phyloP scores from a whole-genome alignment of 208 protist genomes.

The Novymonas esmeraldas region DNA sequence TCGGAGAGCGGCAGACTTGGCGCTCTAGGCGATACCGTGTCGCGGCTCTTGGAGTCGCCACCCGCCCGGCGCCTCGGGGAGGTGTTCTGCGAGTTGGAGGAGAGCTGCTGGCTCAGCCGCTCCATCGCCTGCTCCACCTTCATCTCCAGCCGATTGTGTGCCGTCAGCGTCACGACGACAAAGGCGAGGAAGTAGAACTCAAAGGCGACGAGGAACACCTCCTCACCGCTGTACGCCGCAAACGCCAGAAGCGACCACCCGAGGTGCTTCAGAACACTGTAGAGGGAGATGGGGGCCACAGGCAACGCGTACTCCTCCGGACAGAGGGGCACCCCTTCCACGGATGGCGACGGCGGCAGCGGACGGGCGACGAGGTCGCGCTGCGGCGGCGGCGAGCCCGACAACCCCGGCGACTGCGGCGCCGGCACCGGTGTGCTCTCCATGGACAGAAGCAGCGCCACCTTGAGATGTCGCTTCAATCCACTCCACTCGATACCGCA shows the following conservation, averaged over 20 bases:
- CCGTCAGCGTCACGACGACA: constrained; percentile 58
- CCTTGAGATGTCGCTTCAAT: constrained; percentile 88
- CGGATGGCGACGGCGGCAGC: constrained; percentile 22
- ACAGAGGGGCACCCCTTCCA: constrained; percentile 27
- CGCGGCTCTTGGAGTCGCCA: too few relatives aligned
- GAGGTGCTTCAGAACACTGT: constrained; percentile 54
- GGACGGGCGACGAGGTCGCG: constrained; percentile 17
- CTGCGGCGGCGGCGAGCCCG: constrained; percentile 5
- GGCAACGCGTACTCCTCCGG: constrained; percentile 66
- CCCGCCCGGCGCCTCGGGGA: neutral
- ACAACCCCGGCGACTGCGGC: neutral
- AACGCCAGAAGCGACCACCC: constrained; percentile 51
- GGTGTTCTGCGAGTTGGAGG: neutral
- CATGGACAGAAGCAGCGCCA: constrained; percentile 48
- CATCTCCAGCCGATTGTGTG: constrained; percentile 47
- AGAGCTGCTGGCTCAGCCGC: constrained; percentile 26
- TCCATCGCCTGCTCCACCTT: constrained; percentile 38
- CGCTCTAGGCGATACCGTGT: too few relatives aligned
- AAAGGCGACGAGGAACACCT: constrained; percentile 39
- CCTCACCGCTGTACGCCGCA: constrained; percentile 44
- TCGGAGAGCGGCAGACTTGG: constrained; percentile 6
- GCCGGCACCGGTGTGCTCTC: constrained; percentile 8
- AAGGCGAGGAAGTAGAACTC: constrained; percentile 65
- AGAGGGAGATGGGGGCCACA: constrained; percentile 43
- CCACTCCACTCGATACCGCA: constrained; percentile 75